These are phyloP conservation scores for Lactarius pseudohatsudake DNA, from an alignment of 768 basidiomycete genomes.

Conservation along the genomic window DNA sequence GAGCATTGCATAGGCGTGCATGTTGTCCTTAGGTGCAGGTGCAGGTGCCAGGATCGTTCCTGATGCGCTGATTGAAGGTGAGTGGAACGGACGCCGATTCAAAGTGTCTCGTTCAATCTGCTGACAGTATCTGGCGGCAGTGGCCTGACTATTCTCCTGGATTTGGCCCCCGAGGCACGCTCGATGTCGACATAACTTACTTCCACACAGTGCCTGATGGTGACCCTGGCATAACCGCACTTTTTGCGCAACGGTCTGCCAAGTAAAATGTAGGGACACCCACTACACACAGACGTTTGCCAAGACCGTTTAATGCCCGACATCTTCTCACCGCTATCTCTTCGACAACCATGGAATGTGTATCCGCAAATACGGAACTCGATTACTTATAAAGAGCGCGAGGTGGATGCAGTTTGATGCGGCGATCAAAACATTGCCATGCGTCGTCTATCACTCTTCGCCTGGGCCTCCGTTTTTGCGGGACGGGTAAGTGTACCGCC, in stretches of 20 bases:
- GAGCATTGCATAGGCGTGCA: no score
- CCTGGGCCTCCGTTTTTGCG: neutral
- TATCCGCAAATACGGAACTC: neutral
- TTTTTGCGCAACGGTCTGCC: neutral
- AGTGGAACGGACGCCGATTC: neutral
- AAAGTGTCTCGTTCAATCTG: neutral
- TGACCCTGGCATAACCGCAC: neutral
- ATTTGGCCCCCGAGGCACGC: neutral
- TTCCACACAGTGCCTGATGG: neutral
- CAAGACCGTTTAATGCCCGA: neutral
- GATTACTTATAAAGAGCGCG: neutral
- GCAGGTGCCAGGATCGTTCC: neutral
- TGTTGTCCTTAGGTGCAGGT: no score
- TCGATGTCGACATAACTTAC: neutral
- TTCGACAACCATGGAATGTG: neutral
- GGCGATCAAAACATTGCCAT: neutral
- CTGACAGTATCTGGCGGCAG: neutral
- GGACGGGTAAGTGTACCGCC: neutral
- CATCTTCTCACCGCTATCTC: neutral
- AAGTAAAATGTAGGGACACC: neutral
- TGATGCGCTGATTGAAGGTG: neutral
- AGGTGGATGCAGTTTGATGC: neutral
- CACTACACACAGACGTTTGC: neutral
- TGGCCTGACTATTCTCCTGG: neutral
- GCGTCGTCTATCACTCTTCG: neutral